Evolutionary conservation across 2,329 filamentous ascomycete genomes (phyloP).

Genomic region (Paecilomyces variotii): DNA sequence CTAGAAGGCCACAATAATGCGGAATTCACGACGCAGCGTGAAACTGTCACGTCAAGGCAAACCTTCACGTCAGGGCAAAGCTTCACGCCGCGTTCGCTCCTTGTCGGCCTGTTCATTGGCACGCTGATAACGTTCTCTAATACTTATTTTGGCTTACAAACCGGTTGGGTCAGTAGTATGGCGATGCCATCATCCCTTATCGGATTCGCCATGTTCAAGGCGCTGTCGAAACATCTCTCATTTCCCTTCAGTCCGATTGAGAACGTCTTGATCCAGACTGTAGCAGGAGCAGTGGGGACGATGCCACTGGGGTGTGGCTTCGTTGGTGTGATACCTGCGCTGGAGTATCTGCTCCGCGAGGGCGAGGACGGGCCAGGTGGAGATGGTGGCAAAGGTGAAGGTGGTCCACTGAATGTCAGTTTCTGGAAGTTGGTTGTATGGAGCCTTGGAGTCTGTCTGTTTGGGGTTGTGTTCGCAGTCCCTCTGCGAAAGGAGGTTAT

Average conservation of each 20-base stretch:
- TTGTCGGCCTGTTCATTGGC: slow-evolving; percentile 74
- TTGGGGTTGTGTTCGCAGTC: slow-evolving; percentile 93
- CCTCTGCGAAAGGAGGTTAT: slow-evolving; percentile 86
- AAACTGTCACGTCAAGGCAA: slow-evolving; percentile 19
- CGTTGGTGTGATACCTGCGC: slow-evolving; percentile 85
- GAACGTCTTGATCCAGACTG: slow-evolving; percentile 93
- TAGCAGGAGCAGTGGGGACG: slow-evolving; percentile 88
- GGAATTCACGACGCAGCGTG: slow-evolving; percentile 1
- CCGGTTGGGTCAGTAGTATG: slow-evolving; percentile 79
- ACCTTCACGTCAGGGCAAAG: slow-evolving; percentile 41
- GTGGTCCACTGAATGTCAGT: slow-evolving; percentile 64
- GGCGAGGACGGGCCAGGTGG: slow-evolving; percentile 71
- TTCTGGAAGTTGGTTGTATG: slow-evolving; percentile 76
- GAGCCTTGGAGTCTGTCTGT: slow-evolving; percentile 89
- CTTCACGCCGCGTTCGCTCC: slow-evolving; percentile 76
- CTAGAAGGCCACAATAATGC: slow-evolving; percentile 2
- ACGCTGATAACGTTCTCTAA: slow-evolving; percentile 93
- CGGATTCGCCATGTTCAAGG: slow-evolving; percentile 88
- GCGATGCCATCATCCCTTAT: slow-evolving; percentile 93
- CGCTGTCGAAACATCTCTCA: slow-evolving; percentile 61
- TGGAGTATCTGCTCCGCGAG: slow-evolving; percentile 73
- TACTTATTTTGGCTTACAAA: slow-evolving; percentile 98
- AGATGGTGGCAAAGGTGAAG: slow-evolving; percentile 65
- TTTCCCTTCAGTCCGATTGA: slow-evolving; percentile 89
- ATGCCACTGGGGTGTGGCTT: slow-evolving; percentile 96